Conservation (phyloP, 2,329 filamentous ascomycete species). For the Iodosphaeria phyllophila region DNA sequence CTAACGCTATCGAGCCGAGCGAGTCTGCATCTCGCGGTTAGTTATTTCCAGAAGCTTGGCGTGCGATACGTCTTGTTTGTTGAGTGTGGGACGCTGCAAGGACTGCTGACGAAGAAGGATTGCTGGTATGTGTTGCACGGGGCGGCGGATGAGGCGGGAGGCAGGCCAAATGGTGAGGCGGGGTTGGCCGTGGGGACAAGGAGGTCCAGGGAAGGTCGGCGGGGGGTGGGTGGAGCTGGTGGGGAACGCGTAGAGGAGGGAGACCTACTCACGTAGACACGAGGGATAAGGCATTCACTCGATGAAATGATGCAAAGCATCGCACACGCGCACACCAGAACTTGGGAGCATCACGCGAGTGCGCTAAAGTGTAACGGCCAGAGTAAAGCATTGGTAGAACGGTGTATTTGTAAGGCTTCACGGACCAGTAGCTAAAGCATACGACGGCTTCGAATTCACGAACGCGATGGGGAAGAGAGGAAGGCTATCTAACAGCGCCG, state of each 20-base stretch:
- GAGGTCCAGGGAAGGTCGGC: conserved; percentile 1
- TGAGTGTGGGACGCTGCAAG: conserved; percentile 64
- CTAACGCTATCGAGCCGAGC: conserved; percentile 68
- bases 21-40: conserved; percentile 67
- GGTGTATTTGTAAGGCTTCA: too few species aligned
- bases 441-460: too few species aligned
- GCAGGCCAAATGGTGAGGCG: conserved; percentile 17
- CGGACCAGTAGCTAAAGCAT: too few species aligned
- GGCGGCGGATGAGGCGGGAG: conserved; percentile 34
- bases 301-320: neutral
- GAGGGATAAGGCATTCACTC: conserved; percentile 1
- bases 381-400: too few species aligned
- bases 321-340: too few species aligned
- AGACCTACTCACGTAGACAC: conserved; percentile 5
- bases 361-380: too few species aligned
- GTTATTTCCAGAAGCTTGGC: conserved; percentile 89
- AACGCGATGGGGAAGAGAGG: too few species aligned
- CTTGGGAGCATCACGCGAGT: too few species aligned
- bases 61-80: conserved; percentile 78
- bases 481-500: too few species aligned
- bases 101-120: conserved; percentile 91
- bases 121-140: conserved; percentile 85
- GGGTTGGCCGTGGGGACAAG: conserved; percentile 5
- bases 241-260: conserved; percentile 4
- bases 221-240: neutral